Evolutionary conservation across 495 filamentous ascomycete species (phyloP), one percentile per base, ranked within the genome.

Genomic region (Xylaria castorea): DNA sequence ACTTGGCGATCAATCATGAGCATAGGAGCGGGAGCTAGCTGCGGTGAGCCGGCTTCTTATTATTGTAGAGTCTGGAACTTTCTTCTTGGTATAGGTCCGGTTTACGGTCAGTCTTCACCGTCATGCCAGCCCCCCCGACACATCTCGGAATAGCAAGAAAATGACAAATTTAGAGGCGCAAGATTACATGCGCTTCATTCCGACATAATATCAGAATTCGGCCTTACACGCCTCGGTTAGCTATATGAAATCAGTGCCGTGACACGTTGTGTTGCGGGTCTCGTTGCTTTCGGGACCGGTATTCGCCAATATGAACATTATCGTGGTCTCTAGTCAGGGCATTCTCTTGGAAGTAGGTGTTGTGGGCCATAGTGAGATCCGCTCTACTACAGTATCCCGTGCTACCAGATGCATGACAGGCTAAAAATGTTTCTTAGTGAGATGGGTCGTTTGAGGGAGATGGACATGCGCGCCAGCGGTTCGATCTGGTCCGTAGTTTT

Each of bases 351-450:
- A 70, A 67, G 62, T 65, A 61, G 70, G 22, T 46, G 53, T 57
- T 50, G 22, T 57, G 32, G 74, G 67, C 61, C 58, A 72, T 53
- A 22, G 44, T 70, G 14, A 68, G n/a, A 68, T 42, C 30, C 20
- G 8, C 30, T 22, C 22, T 71, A 66, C 51, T n/a, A 61, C 66
- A 70, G 44, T 65, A 50, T 34, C 22, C 60, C 20, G 60, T 25
- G 68, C 69, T 58, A 38, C 48, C n/a, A 57, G 67, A 32, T 66
- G 67, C 32, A 74, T 64, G 74, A 77, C 71, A 75, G 77, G 77
- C 25, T 38, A 66, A 68, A 57, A 79, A 73, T 74, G 67, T 67
- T 70, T 70, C 58, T 48, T 40, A 32, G 64, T 60, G 68, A 72
- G 63, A 51, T 70, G 67, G 65, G 57, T 66, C 30, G 72, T 77